Conservation (phyloP, 2,329 filamentous ascomycete species). For the Sporothrix brunneoviolacea region DNA sequence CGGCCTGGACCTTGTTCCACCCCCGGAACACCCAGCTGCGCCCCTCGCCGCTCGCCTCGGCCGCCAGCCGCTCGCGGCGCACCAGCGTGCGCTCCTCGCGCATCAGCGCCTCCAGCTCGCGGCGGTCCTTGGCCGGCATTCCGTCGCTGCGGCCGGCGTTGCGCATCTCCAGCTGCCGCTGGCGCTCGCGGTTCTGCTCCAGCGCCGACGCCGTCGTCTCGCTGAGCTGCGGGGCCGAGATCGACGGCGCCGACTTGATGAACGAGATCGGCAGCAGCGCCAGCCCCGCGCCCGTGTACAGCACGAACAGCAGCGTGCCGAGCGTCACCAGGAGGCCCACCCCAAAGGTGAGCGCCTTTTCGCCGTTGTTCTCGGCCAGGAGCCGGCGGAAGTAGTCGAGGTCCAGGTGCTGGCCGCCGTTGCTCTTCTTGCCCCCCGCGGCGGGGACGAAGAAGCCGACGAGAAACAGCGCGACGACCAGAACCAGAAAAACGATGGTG, state of each 20-base stretch:
- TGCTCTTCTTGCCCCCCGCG: constrained; percentile 55
- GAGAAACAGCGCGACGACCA: constrained; percentile 78
- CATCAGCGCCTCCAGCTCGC: constrained; percentile 79
- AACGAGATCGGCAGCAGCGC: constrained; percentile 83
- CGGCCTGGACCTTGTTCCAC: constrained; percentile 74
- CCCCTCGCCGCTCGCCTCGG: constrained; percentile 74
- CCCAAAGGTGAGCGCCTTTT: constrained; percentile 85
- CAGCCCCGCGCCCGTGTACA: constrained; percentile 85
- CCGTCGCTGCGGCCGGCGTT: constrained; percentile 68
- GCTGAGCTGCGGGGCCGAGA: constrained; percentile 73
- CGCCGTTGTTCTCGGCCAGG: constrained; percentile 78
- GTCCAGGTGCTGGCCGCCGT: constrained; percentile 59
- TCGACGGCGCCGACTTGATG: constrained; percentile 83
- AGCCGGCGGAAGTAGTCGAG: constrained; percentile 88
- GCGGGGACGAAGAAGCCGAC: constrained; percentile 91
- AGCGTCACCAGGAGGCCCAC: constrained; percentile 83
- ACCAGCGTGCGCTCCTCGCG: constrained; percentile 90
- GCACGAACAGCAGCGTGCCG: constrained; percentile 75
- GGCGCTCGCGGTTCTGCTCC: constrained; percentile 81
- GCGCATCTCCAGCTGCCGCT: constrained; percentile 83
- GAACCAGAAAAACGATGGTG: constrained; percentile 73
- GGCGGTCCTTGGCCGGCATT: constrained; percentile 75
- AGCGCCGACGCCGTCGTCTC: constrained; percentile 74
- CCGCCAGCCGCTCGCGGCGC: constrained; percentile 78
- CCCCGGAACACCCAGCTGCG: constrained; percentile 63